Conservation (phyloP, 345 rosid genomes). For the Linum usitatissimum region DNA sequence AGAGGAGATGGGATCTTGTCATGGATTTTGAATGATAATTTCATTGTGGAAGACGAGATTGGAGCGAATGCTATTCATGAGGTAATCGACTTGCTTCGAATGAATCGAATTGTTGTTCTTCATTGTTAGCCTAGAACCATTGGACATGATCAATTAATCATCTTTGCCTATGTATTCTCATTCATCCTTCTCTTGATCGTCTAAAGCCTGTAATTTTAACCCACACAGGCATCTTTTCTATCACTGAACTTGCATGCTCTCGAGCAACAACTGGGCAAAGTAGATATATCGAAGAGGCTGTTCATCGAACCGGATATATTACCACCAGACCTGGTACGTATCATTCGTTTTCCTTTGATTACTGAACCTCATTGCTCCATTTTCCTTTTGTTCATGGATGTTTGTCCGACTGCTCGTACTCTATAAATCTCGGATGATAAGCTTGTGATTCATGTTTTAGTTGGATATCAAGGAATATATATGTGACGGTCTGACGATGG, state of each 20-base stretch:
- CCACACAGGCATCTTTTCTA: conserved; percentile 44
- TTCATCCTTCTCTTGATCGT: background rate
- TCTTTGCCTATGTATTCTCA: background rate
- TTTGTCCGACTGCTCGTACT: background rate
- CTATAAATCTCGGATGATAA: no score
- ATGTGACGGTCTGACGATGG: conserved; percentile 21
- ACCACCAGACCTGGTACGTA: conserved; percentile 50
- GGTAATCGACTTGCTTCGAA: conserved; percentile 27
- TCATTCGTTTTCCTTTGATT: background rate
- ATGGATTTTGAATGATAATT: conserved; percentile 59
- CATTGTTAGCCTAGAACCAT: background rate
- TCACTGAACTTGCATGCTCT: conserved; percentile 60
- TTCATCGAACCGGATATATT: conserved; percentile 67
- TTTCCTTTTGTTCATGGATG: background rate
- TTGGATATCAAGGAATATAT: background rate
- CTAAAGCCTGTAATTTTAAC: background rate
- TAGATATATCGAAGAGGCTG: conserved; percentile 52
- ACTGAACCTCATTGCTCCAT: background rate
- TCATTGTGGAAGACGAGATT: conserved; percentile 60
- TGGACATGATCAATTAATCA: background rate
- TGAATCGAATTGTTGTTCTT: background rate
- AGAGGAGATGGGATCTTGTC: conserved; percentile 66
- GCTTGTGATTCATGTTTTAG: background rate
- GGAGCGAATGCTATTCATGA: conserved; percentile 35
- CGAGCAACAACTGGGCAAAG: conserved; percentile 49